Evolutionary conservation across 139 green algal species (phyloP).

Genomic region (Chara braunii): DNA sequence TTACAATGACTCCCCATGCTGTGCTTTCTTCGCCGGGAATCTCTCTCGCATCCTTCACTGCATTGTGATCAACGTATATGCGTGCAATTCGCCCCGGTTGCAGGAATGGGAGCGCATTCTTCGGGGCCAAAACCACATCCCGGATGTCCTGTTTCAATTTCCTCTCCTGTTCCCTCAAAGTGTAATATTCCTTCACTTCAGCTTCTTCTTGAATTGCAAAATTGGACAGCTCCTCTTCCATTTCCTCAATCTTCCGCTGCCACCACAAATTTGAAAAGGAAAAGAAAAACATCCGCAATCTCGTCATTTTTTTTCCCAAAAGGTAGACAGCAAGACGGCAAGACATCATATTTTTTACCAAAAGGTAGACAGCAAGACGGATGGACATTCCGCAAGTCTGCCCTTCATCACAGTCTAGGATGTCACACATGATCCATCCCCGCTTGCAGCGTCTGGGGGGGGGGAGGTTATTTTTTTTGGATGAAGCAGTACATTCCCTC

Average conservation of each 20-base stretch:
- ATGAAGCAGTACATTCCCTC: too few species aligned
- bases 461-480: too few species aligned
- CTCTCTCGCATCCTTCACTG: too few species aligned
- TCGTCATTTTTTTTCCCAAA: neutral
- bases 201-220: constrained; percentile 55
- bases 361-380: too few species aligned
- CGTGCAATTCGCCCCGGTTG: constrained; percentile 68
- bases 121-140: constrained; percentile 26
- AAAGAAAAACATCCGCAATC: neutral
- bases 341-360: too few species aligned
- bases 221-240: constrained; percentile 44
- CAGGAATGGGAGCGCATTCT: constrained; percentile 67
- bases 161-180: constrained; percentile 34
- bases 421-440: too few species aligned
- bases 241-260: constrained; percentile 13
- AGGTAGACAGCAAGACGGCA: neutral
- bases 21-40: too few species aligned
- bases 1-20: constrained; percentile 72
- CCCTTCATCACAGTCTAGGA: too few species aligned
- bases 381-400: too few species aligned
- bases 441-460: too few species aligned
- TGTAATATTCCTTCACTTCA: constrained; percentile 46
- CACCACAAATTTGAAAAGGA: too few species aligned
- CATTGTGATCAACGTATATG: too few species aligned
- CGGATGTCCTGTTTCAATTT: constrained; percentile 38